A percentile compares a stretch with the other conserved stretches of the same genome.
Conservation (phyloP, 2,329 filamentous ascomycete genomes). For the Apiospora sp. region DNA sequence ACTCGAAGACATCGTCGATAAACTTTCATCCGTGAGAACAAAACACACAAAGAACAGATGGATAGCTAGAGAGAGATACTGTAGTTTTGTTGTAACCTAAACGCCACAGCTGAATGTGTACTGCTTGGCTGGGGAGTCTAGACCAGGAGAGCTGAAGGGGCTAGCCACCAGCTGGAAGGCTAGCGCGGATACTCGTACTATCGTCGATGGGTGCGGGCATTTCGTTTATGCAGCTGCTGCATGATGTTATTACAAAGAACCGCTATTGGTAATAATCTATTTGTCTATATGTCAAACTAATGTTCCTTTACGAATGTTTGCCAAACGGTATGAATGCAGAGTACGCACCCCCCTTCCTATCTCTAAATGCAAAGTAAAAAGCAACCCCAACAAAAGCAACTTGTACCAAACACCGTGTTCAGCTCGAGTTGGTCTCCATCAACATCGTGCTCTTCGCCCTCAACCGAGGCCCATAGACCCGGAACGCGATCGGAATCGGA, state of each 20-base stretch:
- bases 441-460: neutral
- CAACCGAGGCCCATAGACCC: slow-evolving; percentile 1
- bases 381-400: neutral
- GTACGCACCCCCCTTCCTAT: too few relatives aligned
- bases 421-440: neutral
- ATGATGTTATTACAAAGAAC: too few relatives aligned
- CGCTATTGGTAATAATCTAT: too few relatives aligned
- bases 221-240: too few relatives aligned
- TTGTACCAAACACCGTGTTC: neutral
- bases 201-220: too few relatives aligned
- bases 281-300: too few relatives aligned
- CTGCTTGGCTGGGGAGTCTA: neutral
- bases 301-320: too few relatives aligned
- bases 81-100: neutral
- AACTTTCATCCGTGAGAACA: too few relatives aligned
- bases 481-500: slow-evolving; percentile 17
- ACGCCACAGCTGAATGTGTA: neutral
- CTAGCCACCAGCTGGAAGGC: neutral
- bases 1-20: neutral
- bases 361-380: too few relatives aligned
- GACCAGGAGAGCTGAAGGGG: neutral
- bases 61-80: too few relatives aligned
- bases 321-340: too few relatives aligned
- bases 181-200: neutral
- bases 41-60: neutral